Base-by-base conservation (phyloP, 2,329 filamentous ascomycete genomes). In the Chaetomiaceae sp. region DNA sequence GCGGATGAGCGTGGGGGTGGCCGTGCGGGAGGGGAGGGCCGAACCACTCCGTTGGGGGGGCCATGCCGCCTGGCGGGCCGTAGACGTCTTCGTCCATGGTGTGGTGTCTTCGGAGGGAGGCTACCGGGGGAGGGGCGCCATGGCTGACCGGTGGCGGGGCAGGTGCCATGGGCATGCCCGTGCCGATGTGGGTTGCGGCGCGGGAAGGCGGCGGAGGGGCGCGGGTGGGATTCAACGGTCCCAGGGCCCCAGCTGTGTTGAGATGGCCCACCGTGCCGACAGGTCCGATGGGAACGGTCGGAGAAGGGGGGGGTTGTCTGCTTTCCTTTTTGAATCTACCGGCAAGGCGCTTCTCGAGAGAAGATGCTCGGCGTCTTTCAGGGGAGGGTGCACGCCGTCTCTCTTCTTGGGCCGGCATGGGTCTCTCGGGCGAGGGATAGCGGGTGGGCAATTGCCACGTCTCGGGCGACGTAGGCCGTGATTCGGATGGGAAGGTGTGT, bases 261-360 rank as follows among this genome's bases (percentile, higher is more conserved):
- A 62, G 56, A 13, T 50, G 37, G 8, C 55, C 55, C 5, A 54
- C 27, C 5, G 55, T 33, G 3, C 52, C 49, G 9, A 45, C 34
- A 25, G 51, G 38, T 27, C 53, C 54, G 10, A 54, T 30, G 8
- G 55, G 53, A 23, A 47, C 43, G 29, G 34, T 38, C 5, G 55
- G 48, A 42, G 56, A 41, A 48, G 58, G 18, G 64, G 54, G 66
- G 53, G 55, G 66, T 34, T 68, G 67, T 18, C 74, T 71, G 49
- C 66, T 67, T 47, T 77, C 77, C 16, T 75, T 68, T 23, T 65
- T 68, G 55, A 80, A 75, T 9, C 78, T 71, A 36, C 76, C 75
- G 3, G 76, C 78, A 9, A 79, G 69, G 20, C 77, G 73, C 40
- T 73, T 72, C 51, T 80, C 76, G 62, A 76, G 69, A 3, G 76